Evolutionary conservation across 106 monocot genomes (phyloP).

Genomic region (Acorus calamus): DNA sequence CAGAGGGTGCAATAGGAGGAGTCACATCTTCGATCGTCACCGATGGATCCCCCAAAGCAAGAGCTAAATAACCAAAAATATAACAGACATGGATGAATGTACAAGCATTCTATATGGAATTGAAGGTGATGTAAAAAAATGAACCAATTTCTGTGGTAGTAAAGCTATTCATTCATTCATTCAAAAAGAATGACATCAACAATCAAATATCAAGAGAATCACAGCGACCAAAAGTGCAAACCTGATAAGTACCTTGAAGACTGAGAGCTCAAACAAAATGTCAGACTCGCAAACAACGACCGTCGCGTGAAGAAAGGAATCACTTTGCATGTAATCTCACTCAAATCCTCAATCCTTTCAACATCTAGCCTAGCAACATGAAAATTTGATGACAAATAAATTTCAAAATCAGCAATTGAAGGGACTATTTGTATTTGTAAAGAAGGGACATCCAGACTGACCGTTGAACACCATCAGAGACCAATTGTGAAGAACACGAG

Average conservation of each 20-base stretch:
- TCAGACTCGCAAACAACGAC: constrained; percentile 37
- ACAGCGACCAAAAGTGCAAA: constrained; percentile 25
- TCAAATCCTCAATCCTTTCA: constrained; percentile 4
- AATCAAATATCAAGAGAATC: not conserved
- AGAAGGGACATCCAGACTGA: too few relatives aligned
- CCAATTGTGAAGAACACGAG: not conserved
- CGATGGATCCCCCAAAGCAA: constrained; percentile 73
- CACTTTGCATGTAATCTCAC: constrained; percentile 15
- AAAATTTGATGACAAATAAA: not conserved
- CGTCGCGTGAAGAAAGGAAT: constrained; percentile 36
- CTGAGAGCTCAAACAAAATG: constrained; percentile 24
- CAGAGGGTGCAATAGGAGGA: constrained; percentile 49
- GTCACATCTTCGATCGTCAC: constrained; percentile 70
- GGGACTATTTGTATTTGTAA: not conserved
- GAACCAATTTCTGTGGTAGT: too few relatives aligned
- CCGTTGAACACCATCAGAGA: too few relatives aligned
- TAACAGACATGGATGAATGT: not conserved
- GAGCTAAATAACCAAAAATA: constrained; percentile 21
- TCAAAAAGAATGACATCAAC: not conserved
- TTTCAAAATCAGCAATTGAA: not conserved
- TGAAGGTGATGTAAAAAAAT: not conserved
- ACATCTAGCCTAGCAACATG: constrained; percentile 18
- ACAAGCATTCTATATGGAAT: not conserved
- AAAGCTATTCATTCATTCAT: not conserved
- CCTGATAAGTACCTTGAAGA: constrained; percentile 89